phyloP scores from a whole-genome alignment of 1,139 yeast genomes.

The Geotrichum bryndzae region DNA sequence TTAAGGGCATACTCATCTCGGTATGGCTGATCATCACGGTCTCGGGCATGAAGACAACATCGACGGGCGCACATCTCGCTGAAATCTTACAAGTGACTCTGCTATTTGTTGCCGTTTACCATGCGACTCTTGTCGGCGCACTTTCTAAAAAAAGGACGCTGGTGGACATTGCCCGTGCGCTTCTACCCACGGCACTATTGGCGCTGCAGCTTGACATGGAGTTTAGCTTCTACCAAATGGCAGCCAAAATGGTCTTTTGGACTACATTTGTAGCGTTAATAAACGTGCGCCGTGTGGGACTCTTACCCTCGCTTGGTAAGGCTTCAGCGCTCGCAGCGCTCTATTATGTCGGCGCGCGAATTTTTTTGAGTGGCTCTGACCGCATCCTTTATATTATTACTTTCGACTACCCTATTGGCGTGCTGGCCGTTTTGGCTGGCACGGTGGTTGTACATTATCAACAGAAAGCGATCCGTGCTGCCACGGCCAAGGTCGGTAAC shows the following conservation, averaged over 20 bases:
- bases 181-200: background rate
- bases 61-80: background rate
- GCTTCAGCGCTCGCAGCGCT: background rate
- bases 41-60: slow-evolving; percentile 3
- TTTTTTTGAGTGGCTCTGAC: background rate
- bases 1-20: slow-evolving; percentile 7
- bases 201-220: slow-evolving; percentile 10
- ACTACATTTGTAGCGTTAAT: background rate
- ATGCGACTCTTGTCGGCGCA: background rate
- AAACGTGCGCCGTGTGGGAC: background rate
- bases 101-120: background rate
- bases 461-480: background rate
- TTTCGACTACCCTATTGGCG: background rate
- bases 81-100: background rate
- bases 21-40: slow-evolving; percentile 4
- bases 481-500: background rate
- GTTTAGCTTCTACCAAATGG: slow-evolving; percentile 10
- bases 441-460: background rate
- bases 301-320: background rate
- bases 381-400: background rate
- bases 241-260: background rate
- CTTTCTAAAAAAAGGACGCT: background rate
- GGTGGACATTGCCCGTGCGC: slow-evolving; percentile 1
- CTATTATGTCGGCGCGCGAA: background rate
- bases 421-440: background rate